Percentiles rank a stretch among this genome's conserved stretches.
These are phyloP conservation scores for Aspergillus proliferans DNA, from an alignment of 2,329 filamentous ascomycete species.

Conservation along the genomic window DNA sequence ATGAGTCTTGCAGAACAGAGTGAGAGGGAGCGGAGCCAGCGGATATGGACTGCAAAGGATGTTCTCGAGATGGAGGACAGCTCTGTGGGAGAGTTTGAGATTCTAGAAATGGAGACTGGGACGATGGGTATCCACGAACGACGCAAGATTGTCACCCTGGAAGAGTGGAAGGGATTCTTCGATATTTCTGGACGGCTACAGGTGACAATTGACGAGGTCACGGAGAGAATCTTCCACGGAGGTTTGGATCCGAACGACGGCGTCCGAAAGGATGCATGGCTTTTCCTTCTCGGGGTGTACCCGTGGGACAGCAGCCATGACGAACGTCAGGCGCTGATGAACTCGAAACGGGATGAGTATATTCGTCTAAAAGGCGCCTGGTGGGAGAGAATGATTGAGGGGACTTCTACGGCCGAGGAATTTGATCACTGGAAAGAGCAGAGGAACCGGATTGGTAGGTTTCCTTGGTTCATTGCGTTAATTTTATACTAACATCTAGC, in stretches of 20 bases:
- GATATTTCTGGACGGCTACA: constrained; percentile 70
- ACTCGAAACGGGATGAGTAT: constrained; percentile 85
- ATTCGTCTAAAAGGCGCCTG: constrained; percentile 87
- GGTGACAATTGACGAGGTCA: constrained; percentile 83
- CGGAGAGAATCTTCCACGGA: constrained; percentile 94
- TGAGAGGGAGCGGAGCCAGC: constrained; percentile 74
- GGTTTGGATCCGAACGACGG: constrained; percentile 84
- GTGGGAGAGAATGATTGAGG: constrained; percentile 90
- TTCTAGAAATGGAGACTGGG: constrained; percentile 72
- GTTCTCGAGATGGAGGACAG: constrained; percentile 91
- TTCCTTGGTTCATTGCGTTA: constrained; percentile 14
- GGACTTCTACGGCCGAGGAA: constrained; percentile 70
- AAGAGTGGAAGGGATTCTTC: constrained; percentile 91
- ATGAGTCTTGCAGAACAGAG: constrained; percentile 99
- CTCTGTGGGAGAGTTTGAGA: constrained; percentile 90
- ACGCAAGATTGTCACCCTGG: constrained; percentile 67
- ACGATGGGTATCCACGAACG: constrained; percentile 69
- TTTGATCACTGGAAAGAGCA: constrained; percentile 98
- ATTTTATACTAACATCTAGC: constrained; percentile 17
- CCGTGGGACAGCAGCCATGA: constrained; percentile 87
- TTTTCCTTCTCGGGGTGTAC: constrained; percentile 85
- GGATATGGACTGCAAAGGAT: constrained; percentile 90
- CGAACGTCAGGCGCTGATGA: constrained; percentile 74
- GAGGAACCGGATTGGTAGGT: constrained; percentile 80
- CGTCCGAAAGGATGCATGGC: constrained; percentile 92